These are phyloP conservation scores for Sphagnum magellanicum DNA, from an alignment of 228 moss, liverwort and hornwort species.

Conservation along the genomic window DNA sequence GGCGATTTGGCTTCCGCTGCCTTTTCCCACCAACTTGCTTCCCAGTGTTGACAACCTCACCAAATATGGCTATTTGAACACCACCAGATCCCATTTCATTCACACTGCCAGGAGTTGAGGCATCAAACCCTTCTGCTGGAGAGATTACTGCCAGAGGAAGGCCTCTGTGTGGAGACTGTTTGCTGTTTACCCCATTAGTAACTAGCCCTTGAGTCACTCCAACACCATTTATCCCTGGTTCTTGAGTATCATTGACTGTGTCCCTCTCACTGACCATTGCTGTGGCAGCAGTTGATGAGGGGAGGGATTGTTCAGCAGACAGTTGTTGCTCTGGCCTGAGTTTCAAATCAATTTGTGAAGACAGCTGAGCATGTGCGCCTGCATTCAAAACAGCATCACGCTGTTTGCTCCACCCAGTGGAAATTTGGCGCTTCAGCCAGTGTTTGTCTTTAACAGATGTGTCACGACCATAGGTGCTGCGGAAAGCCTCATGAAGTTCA, in stretches of 20 bases:
- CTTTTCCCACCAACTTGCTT: conserved; percentile 71
- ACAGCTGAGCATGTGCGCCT: conserved; percentile 3
- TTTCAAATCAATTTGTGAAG: conserved; percentile 22
- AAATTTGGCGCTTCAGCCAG: conserved; percentile 97
- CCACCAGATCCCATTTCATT: conserved; percentile 50
- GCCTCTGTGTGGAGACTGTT: conserved; percentile 35
- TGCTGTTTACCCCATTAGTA: conserved; percentile 42
- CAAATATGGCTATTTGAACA: conserved; percentile 65
- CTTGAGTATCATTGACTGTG: conserved; percentile 31
- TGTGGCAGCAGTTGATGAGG: conserved; percentile 24
- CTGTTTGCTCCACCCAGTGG: conserved; percentile 61
- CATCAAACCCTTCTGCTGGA: conserved; percentile 47
- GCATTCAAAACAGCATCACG: conserved; percentile 21
- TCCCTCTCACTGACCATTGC: conserved; percentile 41
- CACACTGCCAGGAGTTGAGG: conserved; percentile 31
- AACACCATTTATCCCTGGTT: conserved; percentile 20
- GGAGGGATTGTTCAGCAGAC: conserved; percentile 72
- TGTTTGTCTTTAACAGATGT: conserved; percentile 99
- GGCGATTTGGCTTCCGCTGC: conserved; percentile 89
- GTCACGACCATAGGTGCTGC: conserved; percentile 69
- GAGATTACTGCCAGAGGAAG: conserved; percentile 44
- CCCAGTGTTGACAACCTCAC: conserved; percentile 61
- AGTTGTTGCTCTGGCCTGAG: conserved; percentile 52
- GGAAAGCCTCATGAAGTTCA: conserved; percentile 93
- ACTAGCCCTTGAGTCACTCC: conserved; percentile 21